Conservation (phyloP, 306 rosid genomes). For the Urtica urens region DNA sequence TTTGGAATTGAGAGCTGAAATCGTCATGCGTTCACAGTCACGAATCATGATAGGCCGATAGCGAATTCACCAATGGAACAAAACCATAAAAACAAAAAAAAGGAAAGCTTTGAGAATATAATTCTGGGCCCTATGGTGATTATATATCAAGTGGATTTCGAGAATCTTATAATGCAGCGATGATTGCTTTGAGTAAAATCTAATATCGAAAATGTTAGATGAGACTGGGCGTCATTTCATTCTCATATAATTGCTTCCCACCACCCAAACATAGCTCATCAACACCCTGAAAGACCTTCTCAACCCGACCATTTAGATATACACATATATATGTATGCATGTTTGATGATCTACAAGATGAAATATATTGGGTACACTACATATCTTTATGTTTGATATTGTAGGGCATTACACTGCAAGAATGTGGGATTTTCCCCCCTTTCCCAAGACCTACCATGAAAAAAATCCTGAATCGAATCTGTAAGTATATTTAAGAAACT, state of each 20-base stretch:
- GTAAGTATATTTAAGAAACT: too few relatives aligned
- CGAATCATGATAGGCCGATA: too few relatives aligned
- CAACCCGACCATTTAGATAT: slow-evolving; percentile 4
- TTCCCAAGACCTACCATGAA: too few relatives aligned
- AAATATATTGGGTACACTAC: too few relatives aligned
- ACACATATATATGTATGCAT: too few relatives aligned
- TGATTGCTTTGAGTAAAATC: slow-evolving; percentile 1
- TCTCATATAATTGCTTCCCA: slow-evolving; percentile 7
- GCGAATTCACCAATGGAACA: background rate
- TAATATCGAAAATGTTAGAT: background rate
- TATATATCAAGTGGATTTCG: background rate
- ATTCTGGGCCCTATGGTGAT: background rate
- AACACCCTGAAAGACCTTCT: slow-evolving; percentile 1
- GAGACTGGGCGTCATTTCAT: slow-evolving; percentile 4
- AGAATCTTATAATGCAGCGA: background rate
- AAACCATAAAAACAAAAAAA: slow-evolving; percentile 1
- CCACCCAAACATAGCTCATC: slow-evolving; percentile 13
- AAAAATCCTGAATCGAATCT: too few relatives aligned
- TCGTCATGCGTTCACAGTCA: background rate
- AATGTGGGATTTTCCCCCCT: too few relatives aligned
- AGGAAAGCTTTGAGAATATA: background rate
- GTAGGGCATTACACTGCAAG: too few relatives aligned
- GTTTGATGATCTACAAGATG: too few relatives aligned
- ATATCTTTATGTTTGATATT: too few relatives aligned
- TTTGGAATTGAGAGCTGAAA: background rate